A percentile compares a stretch with the other conserved stretches of the same genome.
Conservation (phyloP, 1,284 basidiomycete species). For the Pascua guehoae region DNA sequence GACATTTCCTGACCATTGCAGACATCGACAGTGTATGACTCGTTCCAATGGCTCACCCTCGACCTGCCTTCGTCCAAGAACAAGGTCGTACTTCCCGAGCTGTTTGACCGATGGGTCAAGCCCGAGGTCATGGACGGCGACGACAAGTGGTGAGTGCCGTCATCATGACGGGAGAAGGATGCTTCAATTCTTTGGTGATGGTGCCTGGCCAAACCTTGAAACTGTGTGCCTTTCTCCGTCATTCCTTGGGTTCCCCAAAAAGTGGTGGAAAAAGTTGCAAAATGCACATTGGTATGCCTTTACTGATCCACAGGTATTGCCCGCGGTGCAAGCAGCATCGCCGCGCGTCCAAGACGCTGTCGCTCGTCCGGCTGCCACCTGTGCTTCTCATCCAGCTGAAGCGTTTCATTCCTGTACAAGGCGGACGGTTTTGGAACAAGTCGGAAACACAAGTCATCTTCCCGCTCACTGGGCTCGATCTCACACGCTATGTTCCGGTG, state of each 20-base stretch:
- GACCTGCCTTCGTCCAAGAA: constrained; percentile 71
- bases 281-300: too few species aligned
- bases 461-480: constrained; percentile 74
- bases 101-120: constrained; percentile 86
- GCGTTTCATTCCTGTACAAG: constrained; percentile 80
- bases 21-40: constrained; percentile 97
- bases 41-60: constrained; percentile 92
- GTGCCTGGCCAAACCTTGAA: not conserved
- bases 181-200: not conserved
- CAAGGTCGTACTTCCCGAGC: constrained; percentile 72
- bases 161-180: too few species aligned
- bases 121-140: constrained; percentile 88
- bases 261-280: not conserved
- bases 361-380: constrained; percentile 82
- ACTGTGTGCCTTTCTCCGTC: not conserved
- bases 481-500: constrained; percentile 86
- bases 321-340: constrained; percentile 84
- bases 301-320: constrained; percentile 68
- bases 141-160: constrained; percentile 76
- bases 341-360: constrained; percentile 78
- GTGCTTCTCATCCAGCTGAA: constrained; percentile 94
- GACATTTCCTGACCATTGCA: constrained; percentile 39
- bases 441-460: constrained; percentile 86
- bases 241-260: not conserved
- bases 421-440: constrained; percentile 85